Base-by-base conservation (phyloP, 1,284 basidiomycete species). In the Ceratobasidium sp. region DNA sequence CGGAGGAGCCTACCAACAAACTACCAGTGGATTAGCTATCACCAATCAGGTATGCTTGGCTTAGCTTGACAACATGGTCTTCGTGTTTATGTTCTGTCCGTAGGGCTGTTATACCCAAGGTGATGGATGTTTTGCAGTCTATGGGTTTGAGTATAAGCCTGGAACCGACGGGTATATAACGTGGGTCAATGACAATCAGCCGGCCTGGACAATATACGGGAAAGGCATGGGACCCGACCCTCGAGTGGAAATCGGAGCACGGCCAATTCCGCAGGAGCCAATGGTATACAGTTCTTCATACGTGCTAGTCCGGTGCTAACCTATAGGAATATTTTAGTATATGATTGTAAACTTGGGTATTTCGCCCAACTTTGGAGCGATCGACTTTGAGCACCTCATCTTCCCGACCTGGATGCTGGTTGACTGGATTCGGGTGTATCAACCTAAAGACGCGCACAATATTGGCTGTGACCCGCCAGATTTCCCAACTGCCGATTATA, bases 391-490 rank as follows among this genome's bases (percentile, higher is more conserved):
- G 80, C 85, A 92, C 81, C 83, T 94, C 57, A 81, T 84, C 71
- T 95, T 95, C 86, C 94, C 94, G 1, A 84, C 86, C 28, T 85
- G 86, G 80, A 93, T 94, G 91, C 90, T 89, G 80, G 84, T 95
- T 75, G 93, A 95, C 83, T 94, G 94, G 80, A 87, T 95, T 20
- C 91, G 93, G 48, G 87, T 95, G 61, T 95, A 95, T 80, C 93
- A 95, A 84, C 88, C 91, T 38, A 82, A 89, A 38, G 76, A 92
- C 88, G 33, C 83, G 88, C 44, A 84, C 86, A 82, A 86, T 91
- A 68, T 61, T 57, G 89, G 88, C 1, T 94, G 93, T 81, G 85
- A 91, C 82, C 93, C 93, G 20, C 84, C 89, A 3, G 86, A 84
- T 50, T 87, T 89, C 79, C 93, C 93, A 1, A 94, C 91, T 15